Evolutionary conservation across 192 early-diverging fungal genomes (phyloP).

Genomic region (Backusella tuberculispora): DNA sequence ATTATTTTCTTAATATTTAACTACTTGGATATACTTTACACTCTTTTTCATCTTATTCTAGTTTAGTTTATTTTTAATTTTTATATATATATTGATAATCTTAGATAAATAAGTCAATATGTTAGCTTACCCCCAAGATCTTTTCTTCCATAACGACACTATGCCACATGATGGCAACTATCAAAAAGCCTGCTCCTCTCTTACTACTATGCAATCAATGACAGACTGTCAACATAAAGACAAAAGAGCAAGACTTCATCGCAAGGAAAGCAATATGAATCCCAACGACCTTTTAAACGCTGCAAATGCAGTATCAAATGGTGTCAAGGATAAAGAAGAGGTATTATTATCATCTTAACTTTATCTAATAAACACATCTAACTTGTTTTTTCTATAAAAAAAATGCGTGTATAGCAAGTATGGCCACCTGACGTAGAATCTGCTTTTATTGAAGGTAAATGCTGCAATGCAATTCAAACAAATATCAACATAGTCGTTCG

Average conservation of each 20-base stretch:
- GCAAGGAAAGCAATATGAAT: not conserved
- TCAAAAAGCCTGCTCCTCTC: not conserved
- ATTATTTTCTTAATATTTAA: conserved; percentile 15
- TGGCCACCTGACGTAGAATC: conserved; percentile 65
- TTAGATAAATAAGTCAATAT: conserved; percentile 22
- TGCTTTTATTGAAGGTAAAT: conserved; percentile 63
- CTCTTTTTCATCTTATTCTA: not conserved
- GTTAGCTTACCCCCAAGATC: conserved; percentile 41
- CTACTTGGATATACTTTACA: not conserved
- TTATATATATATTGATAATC: not conserved
- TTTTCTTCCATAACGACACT: conserved; percentile 33
- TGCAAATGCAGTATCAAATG: conserved; percentile 8
- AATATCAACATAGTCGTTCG: conserved; percentile 9
- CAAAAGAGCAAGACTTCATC: conserved; percentile 20
- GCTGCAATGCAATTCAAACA: not conserved
- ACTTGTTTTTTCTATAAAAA: not conserved
- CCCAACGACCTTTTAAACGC: not conserved
- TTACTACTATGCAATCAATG: not conserved
- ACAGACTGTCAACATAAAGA: conserved; percentile 18
- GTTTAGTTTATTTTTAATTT: conserved; percentile 7
- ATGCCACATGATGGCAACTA: not conserved
- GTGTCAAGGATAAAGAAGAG: conserved; percentile 34
- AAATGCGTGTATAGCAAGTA: conserved; percentile 41
- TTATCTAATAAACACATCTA: not conserved
- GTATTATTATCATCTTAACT: conserved; percentile 7